Conservation (phyloP, 1,139 yeast genomes). For the Sugiyamaella castrensis region DNA sequence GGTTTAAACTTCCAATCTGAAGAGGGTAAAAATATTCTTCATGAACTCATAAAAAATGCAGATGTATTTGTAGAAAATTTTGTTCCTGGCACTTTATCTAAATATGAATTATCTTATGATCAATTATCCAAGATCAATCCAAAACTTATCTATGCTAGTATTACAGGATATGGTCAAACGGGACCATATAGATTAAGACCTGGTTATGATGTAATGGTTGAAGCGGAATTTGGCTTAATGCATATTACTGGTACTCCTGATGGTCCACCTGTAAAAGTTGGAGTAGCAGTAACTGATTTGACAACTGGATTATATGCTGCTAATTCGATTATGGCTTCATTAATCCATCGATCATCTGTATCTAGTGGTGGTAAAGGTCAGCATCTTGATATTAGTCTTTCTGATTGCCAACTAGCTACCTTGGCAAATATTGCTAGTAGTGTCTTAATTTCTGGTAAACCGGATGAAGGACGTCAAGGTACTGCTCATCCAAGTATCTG, state of each 20-base stretch:
- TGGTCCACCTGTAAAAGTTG: slow-evolving; percentile 45
- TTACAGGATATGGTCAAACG: slow-evolving; percentile 43
- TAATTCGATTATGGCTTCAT: slow-evolving; percentile 41
- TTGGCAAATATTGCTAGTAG: slow-evolving; percentile 43
- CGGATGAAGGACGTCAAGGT: slow-evolving; percentile 43
- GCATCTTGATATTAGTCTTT: slow-evolving; percentile 39
- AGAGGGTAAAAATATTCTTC: slow-evolving; percentile 37
- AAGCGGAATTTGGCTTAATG: slow-evolving; percentile 46
- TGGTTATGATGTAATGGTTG: slow-evolving; percentile 47
- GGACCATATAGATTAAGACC: slow-evolving; percentile 41
- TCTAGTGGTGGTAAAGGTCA: slow-evolving; percentile 42
- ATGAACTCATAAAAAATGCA: slow-evolving; percentile 34
- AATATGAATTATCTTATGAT: slow-evolving; percentile 39
- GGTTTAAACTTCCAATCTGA: slow-evolving; percentile 40
- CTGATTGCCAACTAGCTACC: slow-evolving; percentile 43
- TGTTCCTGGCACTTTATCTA: slow-evolving; percentile 41
- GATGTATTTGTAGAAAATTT: slow-evolving; percentile 44
- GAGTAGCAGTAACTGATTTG: slow-evolving; percentile 45
- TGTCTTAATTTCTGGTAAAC: slow-evolving; percentile 41
- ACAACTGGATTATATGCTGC: slow-evolving; percentile 44
- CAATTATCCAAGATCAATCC: slow-evolving; percentile 32
- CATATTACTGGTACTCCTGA: slow-evolving; percentile 44
- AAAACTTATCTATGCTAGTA: slow-evolving; percentile 39
- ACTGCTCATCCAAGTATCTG: slow-evolving; percentile 45
- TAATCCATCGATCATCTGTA: slow-evolving; percentile 35